phyloP scores from a whole-genome alignment of 2,329 filamentous ascomycete species.

The Claviceps digitariae region DNA sequence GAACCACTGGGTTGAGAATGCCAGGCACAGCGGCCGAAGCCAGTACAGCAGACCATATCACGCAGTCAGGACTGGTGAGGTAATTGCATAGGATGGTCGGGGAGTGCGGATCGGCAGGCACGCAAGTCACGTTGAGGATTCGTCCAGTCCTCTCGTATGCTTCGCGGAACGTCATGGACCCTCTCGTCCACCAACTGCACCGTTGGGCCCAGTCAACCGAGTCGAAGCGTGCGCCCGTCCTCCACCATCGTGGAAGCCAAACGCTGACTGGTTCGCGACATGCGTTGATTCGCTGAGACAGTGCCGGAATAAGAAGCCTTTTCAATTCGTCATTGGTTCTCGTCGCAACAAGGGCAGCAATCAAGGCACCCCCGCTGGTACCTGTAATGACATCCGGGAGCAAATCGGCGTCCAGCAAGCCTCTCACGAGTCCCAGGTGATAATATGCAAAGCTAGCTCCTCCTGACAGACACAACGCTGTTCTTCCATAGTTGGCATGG shows the following conservation, averaged over 20 bases:
- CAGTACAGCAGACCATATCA: conserved; percentile 94
- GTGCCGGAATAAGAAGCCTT: conserved; percentile 67
- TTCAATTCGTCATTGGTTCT: conserved; percentile 86
- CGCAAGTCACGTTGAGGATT: conserved; percentile 89
- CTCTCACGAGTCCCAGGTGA: conserved; percentile 86
- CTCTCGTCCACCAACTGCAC: conserved; percentile 80
- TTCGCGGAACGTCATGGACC: conserved; percentile 87
- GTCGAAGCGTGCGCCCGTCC: conserved; percentile 87
- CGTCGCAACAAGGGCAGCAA: conserved; percentile 77
- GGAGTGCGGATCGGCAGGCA: conserved; percentile 89
- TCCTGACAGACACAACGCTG: conserved; percentile 83
- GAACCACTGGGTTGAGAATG: conserved; percentile 86
- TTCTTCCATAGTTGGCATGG: conserved; percentile 81
- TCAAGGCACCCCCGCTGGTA: conserved; percentile 83
- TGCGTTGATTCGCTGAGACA: conserved; percentile 74
- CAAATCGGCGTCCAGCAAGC: conserved; percentile 71
- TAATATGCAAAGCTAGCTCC: conserved; percentile 95
- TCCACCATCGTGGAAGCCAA: conserved; percentile 80
- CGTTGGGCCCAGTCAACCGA: conserved; percentile 79
- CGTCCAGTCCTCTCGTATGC: conserved; percentile 88
- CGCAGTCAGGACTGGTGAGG: conserved; percentile 86
- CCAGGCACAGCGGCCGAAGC: conserved; percentile 93
- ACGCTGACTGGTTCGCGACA: conserved; percentile 64
- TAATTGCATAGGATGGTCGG: conserved; percentile 90
- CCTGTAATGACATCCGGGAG: conserved; percentile 92